These are phyloP conservation scores for Metschnikowia kunwiensis DNA, from an alignment of 805 yeast genomes.

Conservation along the genomic window DNA sequence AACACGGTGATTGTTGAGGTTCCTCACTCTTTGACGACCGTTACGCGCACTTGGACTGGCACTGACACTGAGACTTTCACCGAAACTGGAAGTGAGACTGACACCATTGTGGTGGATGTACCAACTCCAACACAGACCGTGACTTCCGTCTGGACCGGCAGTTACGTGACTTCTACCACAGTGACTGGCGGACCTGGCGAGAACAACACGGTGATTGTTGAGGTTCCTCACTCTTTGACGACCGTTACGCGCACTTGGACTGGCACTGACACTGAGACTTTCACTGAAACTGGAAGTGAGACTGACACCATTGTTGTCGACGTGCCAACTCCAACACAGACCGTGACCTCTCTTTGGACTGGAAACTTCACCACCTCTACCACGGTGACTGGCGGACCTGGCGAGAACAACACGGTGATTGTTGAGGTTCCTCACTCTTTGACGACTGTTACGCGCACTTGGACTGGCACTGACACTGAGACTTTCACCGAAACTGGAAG, in stretches of 20 bases:
- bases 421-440: constrained; percentile 10
- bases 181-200: constrained; percentile 10
- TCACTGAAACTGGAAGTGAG: not conserved
- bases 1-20: constrained; percentile 14
- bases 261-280: no score
- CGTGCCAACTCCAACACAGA: constrained; percentile 9
- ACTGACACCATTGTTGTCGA: constrained; percentile 13
- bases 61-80: constrained; percentile 7
- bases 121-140: constrained; percentile 9
- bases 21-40: constrained; percentile 9
- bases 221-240: constrained; percentile 8
- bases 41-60: constrained; percentile 13
- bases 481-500: constrained; percentile 1
- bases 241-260: constrained; percentile 14
- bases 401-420: constrained; percentile 9
- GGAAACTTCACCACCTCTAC: not conserved
- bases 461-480: constrained; percentile 2
- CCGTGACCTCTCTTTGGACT: constrained; percentile 11
- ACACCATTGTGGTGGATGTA: constrained; percentile 4
- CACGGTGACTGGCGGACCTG: constrained; percentile 6
- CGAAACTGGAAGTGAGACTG: constrained; percentile 14
- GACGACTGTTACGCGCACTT: constrained; percentile 11
- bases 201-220: constrained; percentile 11
- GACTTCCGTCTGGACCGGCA: constrained; percentile 11
- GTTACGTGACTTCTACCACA: constrained; percentile 1